phyloP scores from a whole-genome alignment of 2,329 filamentous ascomycete species.

The Endothia cerciana region DNA sequence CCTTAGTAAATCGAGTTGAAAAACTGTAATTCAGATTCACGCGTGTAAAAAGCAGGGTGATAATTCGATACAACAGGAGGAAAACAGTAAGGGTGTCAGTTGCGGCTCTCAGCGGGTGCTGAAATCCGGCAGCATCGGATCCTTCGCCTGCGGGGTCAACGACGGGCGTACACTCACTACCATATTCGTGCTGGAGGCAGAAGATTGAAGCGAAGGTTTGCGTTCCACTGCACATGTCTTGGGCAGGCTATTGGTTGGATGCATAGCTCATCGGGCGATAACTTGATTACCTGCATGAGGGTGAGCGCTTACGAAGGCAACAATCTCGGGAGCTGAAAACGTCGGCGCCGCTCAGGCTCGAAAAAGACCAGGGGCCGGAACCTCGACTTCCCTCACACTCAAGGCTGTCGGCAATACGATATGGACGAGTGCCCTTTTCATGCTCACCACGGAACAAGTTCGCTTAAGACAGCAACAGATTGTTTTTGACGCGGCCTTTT shows the following conservation, averaged over 20 bases:
- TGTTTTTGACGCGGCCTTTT: background rate
- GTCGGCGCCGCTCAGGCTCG: background rate
- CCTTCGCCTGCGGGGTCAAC: background rate
- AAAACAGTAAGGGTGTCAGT: background rate
- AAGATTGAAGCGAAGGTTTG: too few relatives aligned
- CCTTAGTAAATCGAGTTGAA: background rate
- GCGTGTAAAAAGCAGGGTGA: too few relatives aligned
- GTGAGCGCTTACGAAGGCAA: background rate
- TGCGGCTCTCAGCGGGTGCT: background rate
- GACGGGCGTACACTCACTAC: background rate
- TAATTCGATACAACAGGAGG: background rate
- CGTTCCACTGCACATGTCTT: background rate
- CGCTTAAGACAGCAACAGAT: background rate
- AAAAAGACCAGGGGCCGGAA: background rate
- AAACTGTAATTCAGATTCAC: too few relatives aligned
- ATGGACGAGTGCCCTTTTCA: background rate
- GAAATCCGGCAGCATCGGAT: background rate
- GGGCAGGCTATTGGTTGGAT: background rate
- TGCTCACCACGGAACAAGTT: background rate
- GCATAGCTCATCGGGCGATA: background rate
- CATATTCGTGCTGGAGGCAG: too few relatives aligned
- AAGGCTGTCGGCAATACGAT: background rate
- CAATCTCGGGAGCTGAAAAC: too few relatives aligned
- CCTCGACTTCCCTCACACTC: too few relatives aligned
- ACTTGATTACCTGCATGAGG: background rate